Percentiles rank a stretch among this genome's conserved stretches.
Evolutionary conservation across 345 rosid species (phyloP).

Genomic region (Populus alba): DNA sequence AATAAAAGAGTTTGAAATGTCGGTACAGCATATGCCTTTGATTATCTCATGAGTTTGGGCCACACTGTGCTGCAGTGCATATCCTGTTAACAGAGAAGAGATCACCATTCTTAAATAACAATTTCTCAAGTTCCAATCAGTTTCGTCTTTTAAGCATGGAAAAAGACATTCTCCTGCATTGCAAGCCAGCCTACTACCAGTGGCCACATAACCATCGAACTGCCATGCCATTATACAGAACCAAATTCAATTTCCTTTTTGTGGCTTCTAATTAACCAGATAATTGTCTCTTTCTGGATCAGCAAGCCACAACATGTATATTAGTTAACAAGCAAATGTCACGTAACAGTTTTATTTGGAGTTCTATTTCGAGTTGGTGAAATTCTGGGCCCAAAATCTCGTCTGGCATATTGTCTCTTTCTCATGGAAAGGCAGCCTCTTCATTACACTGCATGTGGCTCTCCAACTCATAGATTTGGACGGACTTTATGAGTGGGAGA

Average conservation of each 20-base stretch:
- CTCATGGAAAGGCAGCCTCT: not conserved
- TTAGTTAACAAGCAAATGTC: too few relatives aligned
- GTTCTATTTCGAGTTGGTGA: not conserved
- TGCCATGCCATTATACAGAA: too few relatives aligned
- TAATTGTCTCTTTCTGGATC: not conserved
- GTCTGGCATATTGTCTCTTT: not conserved
- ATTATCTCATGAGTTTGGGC: not conserved
- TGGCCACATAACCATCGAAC: not conserved
- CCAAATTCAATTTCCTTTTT: not conserved
- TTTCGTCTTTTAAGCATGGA: not conserved
- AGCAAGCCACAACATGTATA: too few relatives aligned
- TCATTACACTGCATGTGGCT: not conserved
- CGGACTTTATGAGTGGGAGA: not conserved
- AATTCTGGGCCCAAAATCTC: not conserved
- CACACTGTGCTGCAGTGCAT: not conserved
- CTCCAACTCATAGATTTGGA: conserved; percentile 4
- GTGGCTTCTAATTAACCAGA: not conserved
- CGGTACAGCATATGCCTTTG: not conserved
- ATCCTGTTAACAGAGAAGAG: not conserved
- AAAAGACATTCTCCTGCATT: not conserved
- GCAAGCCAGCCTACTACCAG: not conserved
- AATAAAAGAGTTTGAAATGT: not conserved
- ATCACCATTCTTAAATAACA: too few relatives aligned
- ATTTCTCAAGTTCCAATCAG: not conserved
- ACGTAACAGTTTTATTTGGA: too few relatives aligned